Conservation (phyloP, 352 stramenopile genomes). For the Phytophthora ohioensis region DNA sequence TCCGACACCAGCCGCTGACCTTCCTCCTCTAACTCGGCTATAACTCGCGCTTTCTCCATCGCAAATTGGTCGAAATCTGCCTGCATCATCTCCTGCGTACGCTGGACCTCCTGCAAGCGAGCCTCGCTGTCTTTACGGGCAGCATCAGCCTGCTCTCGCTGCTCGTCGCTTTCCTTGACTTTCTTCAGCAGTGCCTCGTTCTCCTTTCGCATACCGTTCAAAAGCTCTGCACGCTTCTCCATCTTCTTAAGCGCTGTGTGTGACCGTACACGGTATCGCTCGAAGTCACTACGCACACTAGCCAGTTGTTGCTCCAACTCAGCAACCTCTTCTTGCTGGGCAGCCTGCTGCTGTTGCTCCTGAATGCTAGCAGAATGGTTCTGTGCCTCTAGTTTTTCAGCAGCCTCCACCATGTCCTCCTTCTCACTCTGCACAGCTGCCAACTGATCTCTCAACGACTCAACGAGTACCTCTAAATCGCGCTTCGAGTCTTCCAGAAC, state of each 20-base stretch:
- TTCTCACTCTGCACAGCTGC: constrained; percentile 27
- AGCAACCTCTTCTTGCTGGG: constrained; percentile 37
- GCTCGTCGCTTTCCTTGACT: constrained; percentile 32
- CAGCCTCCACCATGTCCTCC: constrained; percentile 19
- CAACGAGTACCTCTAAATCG: constrained; percentile 28
- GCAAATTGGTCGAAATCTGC: constrained; percentile 50
- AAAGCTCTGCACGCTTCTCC: constrained; percentile 78
- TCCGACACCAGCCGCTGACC: constrained; percentile 14
- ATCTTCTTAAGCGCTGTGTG: constrained; percentile 84
- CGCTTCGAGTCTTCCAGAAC: constrained; percentile 24
- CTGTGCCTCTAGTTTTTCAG: constrained; percentile 24
- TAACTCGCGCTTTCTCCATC: constrained; percentile 33
- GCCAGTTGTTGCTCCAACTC: constrained; percentile 47
- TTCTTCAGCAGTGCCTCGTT: constrained; percentile 57
- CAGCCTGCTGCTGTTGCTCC: constrained; percentile 32
- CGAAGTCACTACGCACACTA: constrained; percentile 61
- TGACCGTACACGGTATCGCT: constrained; percentile 71
- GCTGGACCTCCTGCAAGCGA: constrained; percentile 40
- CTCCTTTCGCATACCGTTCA: constrained; percentile 85
- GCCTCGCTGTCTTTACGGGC: constrained; percentile 19
- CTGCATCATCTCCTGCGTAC: constrained; percentile 43
- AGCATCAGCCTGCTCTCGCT: constrained; percentile 25
- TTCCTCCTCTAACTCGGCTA: constrained; percentile 39
- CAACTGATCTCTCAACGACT: constrained; percentile 42
- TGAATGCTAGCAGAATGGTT: constrained; percentile 32